A percentile compares a stretch with the other conserved stretches of the same genome.
phyloP scores from a whole-genome alignment of 352 stramenopile species.

The Globisporangium cederbergense region DNA sequence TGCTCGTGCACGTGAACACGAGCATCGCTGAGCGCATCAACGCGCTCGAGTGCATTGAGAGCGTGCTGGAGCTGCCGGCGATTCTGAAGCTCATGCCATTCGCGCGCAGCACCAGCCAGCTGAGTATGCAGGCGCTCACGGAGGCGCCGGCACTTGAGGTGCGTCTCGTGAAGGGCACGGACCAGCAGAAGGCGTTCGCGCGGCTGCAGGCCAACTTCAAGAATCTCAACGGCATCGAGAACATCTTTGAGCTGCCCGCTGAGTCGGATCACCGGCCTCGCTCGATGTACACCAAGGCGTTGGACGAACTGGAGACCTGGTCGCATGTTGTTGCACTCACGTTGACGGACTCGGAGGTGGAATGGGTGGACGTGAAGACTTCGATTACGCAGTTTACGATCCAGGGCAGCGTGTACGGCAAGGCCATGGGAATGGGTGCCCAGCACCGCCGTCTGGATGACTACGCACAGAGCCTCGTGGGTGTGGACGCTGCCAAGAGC shows the following conservation, averaged over 20 bases:
- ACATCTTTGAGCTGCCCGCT: constrained; percentile 48
- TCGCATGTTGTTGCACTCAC: constrained; percentile 47
- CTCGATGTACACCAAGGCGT: constrained; percentile 48
- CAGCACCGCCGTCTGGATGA: constrained; percentile 50
- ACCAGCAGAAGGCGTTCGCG: constrained; percentile 24
- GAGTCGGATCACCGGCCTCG: constrained; percentile 21
- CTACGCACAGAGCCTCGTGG: constrained; percentile 57
- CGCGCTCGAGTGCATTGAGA: constrained; percentile 43
- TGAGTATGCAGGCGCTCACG: constrained; percentile 27
- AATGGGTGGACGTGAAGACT: constrained; percentile 56
- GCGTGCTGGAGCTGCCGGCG: constrained; percentile 37
- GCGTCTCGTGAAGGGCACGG: constrained; percentile 37
- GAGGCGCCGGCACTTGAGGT: constrained; percentile 58
- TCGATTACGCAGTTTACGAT: constrained; percentile 34
- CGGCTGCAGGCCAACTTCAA: constrained; percentile 38
- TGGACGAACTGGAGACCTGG: constrained; percentile 58
- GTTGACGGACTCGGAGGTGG: constrained; percentile 45
- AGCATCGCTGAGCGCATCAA: constrained; percentile 28
- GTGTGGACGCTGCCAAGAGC: constrained; percentile 52
- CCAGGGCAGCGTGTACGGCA: constrained; percentile 18
- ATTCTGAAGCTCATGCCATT: constrained; percentile 79
- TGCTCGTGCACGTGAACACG: constrained; percentile 52
- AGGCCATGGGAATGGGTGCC: constrained; percentile 9
- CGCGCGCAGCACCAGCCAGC: constrained; percentile 40
- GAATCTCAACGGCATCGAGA: constrained; percentile 46